Evolutionary conservation across 1,284 basidiomycete species (phyloP).

Genomic region (Vanrija humicola): DNA sequence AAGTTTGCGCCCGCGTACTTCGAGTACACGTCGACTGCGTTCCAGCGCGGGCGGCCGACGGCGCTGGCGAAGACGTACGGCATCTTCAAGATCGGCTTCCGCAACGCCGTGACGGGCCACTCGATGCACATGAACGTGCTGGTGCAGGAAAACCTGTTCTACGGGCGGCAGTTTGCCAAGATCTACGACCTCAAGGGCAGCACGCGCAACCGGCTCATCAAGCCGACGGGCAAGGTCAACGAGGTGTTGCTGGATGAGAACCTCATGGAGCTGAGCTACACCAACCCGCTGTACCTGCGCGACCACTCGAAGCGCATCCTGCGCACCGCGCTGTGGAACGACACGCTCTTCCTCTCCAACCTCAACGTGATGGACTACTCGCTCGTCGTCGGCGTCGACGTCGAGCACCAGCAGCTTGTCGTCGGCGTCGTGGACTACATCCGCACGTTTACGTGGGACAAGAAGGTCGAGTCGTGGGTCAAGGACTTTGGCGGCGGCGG

Average conservation of each 20-base stretch:
- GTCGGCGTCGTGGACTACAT: conserved; percentile 82
- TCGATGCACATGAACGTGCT: conserved; percentile 89
- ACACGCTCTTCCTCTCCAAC: conserved; percentile 82
- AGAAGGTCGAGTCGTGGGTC: conserved; percentile 95
- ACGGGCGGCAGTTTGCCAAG: conserved; percentile 84
- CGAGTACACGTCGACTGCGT: conserved; percentile 81
- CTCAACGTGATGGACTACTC: conserved; percentile 99
- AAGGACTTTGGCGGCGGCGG: conserved; percentile 81
- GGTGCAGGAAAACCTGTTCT: conserved; percentile 98
- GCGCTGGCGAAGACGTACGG: conserved; percentile 96
- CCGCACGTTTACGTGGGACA: conserved; percentile 63
- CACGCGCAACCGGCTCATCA: conserved; percentile 84
- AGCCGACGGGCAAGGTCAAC: conserved; percentile 82
- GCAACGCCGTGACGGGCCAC: conserved; percentile 71
- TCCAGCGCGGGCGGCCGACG: conserved; percentile 79
- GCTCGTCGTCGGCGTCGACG: conserved; percentile 88
- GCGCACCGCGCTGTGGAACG: conserved; percentile 85
- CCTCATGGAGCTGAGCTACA: conserved; percentile 47
- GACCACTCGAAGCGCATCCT: conserved; percentile 94
- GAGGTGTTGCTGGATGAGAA: conserved; percentile 67
- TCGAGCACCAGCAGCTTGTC: conserved; percentile 73
- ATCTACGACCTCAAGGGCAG: conserved; percentile 95
- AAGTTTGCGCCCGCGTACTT: conserved; percentile 98
- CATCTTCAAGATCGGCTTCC: conserved; percentile 92
- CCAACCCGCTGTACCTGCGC: conserved; percentile 81